Evolutionary conservation across 2,329 filamentous ascomycete genomes (phyloP), one percentile per base, ranked within the genome.

Genomic region (Whalleya microplaca): DNA sequence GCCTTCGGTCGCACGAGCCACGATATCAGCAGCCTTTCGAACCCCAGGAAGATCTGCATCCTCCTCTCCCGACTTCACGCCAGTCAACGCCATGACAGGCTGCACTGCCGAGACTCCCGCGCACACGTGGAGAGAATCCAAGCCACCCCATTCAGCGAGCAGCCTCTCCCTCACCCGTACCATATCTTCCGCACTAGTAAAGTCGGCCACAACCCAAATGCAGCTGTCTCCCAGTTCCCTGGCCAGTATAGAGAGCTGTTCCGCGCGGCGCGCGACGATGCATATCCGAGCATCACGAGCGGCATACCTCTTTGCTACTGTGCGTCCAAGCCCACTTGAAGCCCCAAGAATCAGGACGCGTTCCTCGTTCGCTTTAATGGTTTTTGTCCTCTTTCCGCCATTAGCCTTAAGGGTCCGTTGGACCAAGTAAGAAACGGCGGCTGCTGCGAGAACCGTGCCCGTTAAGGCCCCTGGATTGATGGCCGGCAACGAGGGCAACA

Each of bases 61-160:
- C 18, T 65, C 61, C 0, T 59, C 56, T 14, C 58, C 48, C 0
- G 55, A 51, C 4, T 48, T 47, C 8, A 59, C 45, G 21, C 66
- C 67, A 2, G 70, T 56, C 23, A 73, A 53, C 5, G 54, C 59
- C 70, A 73, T 68, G 10, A 72, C 56, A 7, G 71, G 70, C 55
- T 72, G 69, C 49, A 73, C 64, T 19, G 71, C 70, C 37, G 70
- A 71, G 4, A 73, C 71, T 3, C 71, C 71, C 1, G 70, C 71
- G 42, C 68, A 71, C 2, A 73, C 48, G 16, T 69, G 65, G 41
- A 73, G 50, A 1, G 70, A 69, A 58, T 73, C 71, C 19, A 73
- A 50, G 7, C 70, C 70, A 8, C 58, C 65, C 71, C 70, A 72
- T 41, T 63, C 60, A 1, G 41, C 45, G 2, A 62, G 50, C 21